Percentiles rank a stretch among this genome's conserved stretches.
Evolutionary conservation across 257 asterid species (phyloP).

Genomic region (Apocynum venetum): DNA sequence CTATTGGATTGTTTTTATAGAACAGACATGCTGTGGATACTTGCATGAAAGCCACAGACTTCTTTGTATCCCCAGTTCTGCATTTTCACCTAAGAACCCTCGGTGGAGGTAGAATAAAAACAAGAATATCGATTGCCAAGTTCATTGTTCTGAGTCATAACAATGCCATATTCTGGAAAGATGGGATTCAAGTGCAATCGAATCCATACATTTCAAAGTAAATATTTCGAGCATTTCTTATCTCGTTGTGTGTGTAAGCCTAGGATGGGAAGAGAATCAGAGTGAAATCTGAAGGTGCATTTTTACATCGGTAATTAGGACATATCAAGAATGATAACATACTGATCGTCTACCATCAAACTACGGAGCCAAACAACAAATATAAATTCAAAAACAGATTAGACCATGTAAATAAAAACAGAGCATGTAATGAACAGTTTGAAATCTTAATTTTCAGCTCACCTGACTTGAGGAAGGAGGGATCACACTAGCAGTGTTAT

Average conservation of each 20-base stretch:
- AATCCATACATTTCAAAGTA: not conserved
- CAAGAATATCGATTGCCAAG: not conserved
- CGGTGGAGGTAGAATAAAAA: not conserved
- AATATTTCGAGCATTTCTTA: not conserved
- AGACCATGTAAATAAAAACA: not conserved
- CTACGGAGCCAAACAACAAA: not conserved
- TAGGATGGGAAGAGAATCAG: not conserved
- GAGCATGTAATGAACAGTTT: not conserved
- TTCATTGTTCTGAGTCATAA: not conserved
- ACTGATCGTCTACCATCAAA: not conserved
- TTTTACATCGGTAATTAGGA: not conserved
- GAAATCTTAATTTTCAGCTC: conserved; percentile 10
- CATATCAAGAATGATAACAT: not conserved
- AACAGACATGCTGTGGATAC: not conserved
- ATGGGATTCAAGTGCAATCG: not conserved
- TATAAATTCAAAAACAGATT: not conserved
- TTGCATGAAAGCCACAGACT: not conserved
- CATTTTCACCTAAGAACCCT: not conserved
- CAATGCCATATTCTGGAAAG: not conserved
- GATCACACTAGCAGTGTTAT: conserved; percentile 26
- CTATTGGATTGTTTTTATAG: not conserved
- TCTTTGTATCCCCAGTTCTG: not conserved
- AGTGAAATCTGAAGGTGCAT: not conserved
- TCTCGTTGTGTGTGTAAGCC: not conserved
- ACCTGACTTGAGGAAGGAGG: conserved; percentile 59